Percentiles rank a stretch among this genome's conserved stretches.
Conservation (phyloP, 805 yeast genomes). For the Candida cerambycidarum region DNA sequence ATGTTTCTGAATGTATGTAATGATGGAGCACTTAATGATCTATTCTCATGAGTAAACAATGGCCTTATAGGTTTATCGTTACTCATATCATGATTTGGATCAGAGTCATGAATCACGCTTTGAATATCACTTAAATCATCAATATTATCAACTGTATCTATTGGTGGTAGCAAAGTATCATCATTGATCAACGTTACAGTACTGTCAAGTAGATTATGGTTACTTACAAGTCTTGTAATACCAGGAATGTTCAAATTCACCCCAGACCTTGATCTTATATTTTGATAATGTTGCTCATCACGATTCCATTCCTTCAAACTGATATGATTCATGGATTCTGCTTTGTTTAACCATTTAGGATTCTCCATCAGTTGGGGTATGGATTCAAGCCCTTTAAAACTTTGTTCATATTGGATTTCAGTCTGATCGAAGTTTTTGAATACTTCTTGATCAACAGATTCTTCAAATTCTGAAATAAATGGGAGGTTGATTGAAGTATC, state of each 20-base stretch:
- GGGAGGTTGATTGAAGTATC: slow-evolving; percentile 17
- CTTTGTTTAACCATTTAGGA: slow-evolving; percentile 13
- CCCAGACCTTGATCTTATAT: slow-evolving; percentile 22
- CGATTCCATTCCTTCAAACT: slow-evolving; percentile 35
- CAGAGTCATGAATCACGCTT: slow-evolving; percentile 13
- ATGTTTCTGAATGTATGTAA: slow-evolving; percentile 36
- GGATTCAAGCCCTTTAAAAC: slow-evolving; percentile 26
- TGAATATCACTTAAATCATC: slow-evolving; percentile 29
- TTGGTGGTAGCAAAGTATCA: slow-evolving; percentile 9
- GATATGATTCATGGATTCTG: slow-evolving; percentile 19
- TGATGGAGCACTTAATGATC: slow-evolving; percentile 42
- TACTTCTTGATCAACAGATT: slow-evolving; percentile 17
- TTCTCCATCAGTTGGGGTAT: slow-evolving; percentile 20
- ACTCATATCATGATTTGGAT: too few relatives aligned
- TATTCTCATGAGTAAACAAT: slow-evolving; percentile 19
- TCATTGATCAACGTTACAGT: slow-evolving; percentile 10
- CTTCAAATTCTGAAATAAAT: slow-evolving; percentile 25
- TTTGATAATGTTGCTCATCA: slow-evolving; percentile 24
- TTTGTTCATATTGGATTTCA: slow-evolving; percentile 15
- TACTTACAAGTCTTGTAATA: slow-evolving; percentile 20
- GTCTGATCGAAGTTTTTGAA: slow-evolving; percentile 29
- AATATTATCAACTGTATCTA: slow-evolving; percentile 22
- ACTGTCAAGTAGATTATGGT: slow-evolving; percentile 15
- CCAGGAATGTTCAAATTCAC: slow-evolving; percentile 21
- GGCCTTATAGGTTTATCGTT: slow-evolving; percentile 7